Evolutionary conservation across 352 stramenopile genomes (phyloP).

Genomic region (Thraustochytrium sp.): DNA sequence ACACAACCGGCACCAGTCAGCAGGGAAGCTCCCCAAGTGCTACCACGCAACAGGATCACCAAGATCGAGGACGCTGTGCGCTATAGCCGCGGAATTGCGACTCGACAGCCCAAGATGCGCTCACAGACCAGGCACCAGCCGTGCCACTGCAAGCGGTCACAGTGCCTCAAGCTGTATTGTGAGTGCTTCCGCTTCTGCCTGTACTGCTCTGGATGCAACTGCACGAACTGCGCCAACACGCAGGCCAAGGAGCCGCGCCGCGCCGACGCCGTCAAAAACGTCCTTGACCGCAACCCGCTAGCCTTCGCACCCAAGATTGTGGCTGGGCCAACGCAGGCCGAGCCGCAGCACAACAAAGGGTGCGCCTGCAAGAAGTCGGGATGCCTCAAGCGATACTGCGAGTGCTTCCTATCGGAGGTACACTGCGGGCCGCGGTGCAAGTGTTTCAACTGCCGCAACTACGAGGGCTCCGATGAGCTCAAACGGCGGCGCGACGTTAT

Average conservation of each 20-base stretch:
- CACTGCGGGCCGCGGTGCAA: slow-evolving; percentile 84
- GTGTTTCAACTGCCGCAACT: slow-evolving; percentile 89
- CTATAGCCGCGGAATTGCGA: neutral
- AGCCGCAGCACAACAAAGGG: neutral
- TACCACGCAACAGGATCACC: too few species aligned
- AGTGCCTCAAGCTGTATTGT: slow-evolving; percentile 89
- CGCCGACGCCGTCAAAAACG: neutral
- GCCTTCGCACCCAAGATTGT: slow-evolving; percentile 28
- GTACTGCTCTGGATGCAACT: slow-evolving; percentile 49
- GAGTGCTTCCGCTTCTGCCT: slow-evolving; percentile 59
- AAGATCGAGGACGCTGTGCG: neutral
- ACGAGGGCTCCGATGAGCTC: slow-evolving; percentile 34
- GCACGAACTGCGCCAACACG: slow-evolving; percentile 46
- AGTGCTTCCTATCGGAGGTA: slow-evolving; percentile 90
- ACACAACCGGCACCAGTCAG: too few species aligned
- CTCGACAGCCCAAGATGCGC: neutral
- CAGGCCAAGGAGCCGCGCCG: neutral
- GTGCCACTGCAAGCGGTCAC: slow-evolving; percentile 93
- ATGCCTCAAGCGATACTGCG: slow-evolving; percentile 97
- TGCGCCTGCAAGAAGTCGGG: slow-evolving; percentile 94
- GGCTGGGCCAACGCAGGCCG: neutral
- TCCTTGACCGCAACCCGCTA: slow-evolving; percentile 9
- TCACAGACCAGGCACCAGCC: slow-evolving; percentile 40
- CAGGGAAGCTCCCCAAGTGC: too few species aligned
- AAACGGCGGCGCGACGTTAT: neutral